Conservation (phyloP, 192 early-diverging fungal genomes). For the Tieghemiomyces parasiticus region DNA sequence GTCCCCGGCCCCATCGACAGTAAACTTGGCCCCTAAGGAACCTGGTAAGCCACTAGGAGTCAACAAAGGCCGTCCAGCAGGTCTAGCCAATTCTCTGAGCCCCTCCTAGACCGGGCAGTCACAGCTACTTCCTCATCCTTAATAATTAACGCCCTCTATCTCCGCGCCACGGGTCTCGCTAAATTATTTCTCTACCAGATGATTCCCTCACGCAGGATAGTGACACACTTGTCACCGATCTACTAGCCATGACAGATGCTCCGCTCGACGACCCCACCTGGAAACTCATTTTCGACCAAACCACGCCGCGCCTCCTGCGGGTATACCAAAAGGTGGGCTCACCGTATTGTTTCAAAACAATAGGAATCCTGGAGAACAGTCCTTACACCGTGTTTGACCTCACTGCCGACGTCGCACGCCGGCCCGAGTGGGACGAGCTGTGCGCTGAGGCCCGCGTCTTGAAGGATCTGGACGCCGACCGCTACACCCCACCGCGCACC, state of each 20-base stretch:
- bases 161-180: too few species aligned
- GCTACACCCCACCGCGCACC: slow-evolving; percentile 11
- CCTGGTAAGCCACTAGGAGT: too few species aligned
- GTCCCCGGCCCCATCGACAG: too few species aligned
- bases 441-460: slow-evolving; percentile 21
- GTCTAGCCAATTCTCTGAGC: too few species aligned
- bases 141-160: too few species aligned
- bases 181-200: too few species aligned
- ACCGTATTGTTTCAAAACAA: neutral
- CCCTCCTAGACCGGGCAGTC: too few species aligned
- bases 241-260: neutral
- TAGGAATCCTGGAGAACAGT: neutral
- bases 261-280: neutral
- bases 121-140: too few species aligned
- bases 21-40: too few species aligned
- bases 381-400: slow-evolving; percentile 23
- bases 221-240: too few species aligned
- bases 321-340: neutral
- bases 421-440: slow-evolving; percentile 30
- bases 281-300: neutral
- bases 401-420: slow-evolving; percentile 20
- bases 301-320: neutral
- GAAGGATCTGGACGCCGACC: slow-evolving; percentile 16
- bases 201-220: too few species aligned
- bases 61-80: too few species aligned